Percentiles rank a stretch among this genome's conserved stretches.
These are phyloP conservation scores for Calocera viscosa DNA, from an alignment of 768 basidiomycete species.

Conservation along the genomic window DNA sequence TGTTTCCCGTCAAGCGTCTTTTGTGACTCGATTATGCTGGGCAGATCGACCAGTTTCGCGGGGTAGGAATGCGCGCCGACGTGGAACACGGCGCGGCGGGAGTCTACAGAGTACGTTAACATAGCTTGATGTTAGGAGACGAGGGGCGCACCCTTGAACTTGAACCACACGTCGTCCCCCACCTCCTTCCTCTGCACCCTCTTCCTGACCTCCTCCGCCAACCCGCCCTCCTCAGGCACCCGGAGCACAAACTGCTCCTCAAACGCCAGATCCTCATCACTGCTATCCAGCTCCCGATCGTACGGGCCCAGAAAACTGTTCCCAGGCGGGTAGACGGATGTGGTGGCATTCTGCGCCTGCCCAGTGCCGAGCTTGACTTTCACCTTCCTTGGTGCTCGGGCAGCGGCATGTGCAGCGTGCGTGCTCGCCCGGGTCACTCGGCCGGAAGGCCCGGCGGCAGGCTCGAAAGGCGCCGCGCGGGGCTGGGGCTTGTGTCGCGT, in stretches of 20 bases:
- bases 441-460: not conserved
- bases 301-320: conserved; percentile 84
- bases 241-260: conserved; percentile 95
- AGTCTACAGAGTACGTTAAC: conserved; percentile 41
- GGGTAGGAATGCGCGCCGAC: conserved; percentile 68
- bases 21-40: conserved; percentile 86
- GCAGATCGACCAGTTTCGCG: conserved; percentile 90
- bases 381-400: conserved; percentile 36
- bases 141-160: conserved; percentile 68
- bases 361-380: conserved; percentile 81
- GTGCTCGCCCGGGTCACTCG: not conserved
- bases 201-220: conserved; percentile 57
- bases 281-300: conserved; percentile 88
- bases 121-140: not conserved
- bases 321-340: conserved; percentile 28
- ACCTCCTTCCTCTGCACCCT: conserved; percentile 70
- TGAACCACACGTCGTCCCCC: conserved; percentile 84
- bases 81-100: conserved; percentile 80
- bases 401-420: not conserved
- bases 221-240: conserved; percentile 74
- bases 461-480: conserved; percentile 4
- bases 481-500: not conserved
- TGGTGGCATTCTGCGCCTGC: conserved; percentile 52
- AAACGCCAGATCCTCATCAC: conserved; percentile 78
- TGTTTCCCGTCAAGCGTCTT: conserved; percentile 94